Conservation (phyloP, 805 yeast species). For the Cyberlindnera petersonii region DNA sequence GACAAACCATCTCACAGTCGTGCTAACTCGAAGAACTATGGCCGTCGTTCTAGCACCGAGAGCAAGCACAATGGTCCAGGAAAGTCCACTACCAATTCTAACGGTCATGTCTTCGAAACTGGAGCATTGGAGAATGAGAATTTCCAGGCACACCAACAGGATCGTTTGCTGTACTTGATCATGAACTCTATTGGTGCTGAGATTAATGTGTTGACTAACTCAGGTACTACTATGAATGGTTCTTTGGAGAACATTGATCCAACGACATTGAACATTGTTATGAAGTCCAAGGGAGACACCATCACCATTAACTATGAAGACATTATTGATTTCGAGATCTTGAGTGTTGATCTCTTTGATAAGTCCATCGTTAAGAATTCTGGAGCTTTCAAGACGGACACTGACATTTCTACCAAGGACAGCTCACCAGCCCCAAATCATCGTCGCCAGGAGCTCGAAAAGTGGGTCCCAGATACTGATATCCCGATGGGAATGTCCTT, state of each 20-base stretch:
- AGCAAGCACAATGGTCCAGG: slow-evolving; percentile 1
- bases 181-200: slow-evolving; percentile 57
- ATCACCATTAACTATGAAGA: slow-evolving; percentile 31
- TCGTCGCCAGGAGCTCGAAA: slow-evolving; percentile 62
- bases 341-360: slow-evolving; percentile 29
- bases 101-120: slow-evolving; percentile 1
- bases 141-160: slow-evolving; percentile 35
- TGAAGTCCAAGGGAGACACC: slow-evolving; percentile 29
- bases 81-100: slow-evolving; percentile 7
- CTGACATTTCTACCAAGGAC: slow-evolving; percentile 50
- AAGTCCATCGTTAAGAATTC: slow-evolving; percentile 10
- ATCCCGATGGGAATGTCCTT: slow-evolving; percentile 14
- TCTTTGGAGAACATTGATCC: slow-evolving; percentile 53
- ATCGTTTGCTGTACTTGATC: slow-evolving; percentile 51
- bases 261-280: slow-evolving; percentile 33
- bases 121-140: slow-evolving; percentile 22
- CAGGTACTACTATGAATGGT: slow-evolving; percentile 61
- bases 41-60: slow-evolving; percentile 13
- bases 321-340: slow-evolving; percentile 39
- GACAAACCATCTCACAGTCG: slow-evolving; percentile 17
- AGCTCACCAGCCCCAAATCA: slow-evolving; percentile 37
- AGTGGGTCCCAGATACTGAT: slow-evolving; percentile 72
- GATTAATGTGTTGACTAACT: slow-evolving; percentile 53
- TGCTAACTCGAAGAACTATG: slow-evolving; percentile 15
- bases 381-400: slow-evolving; percentile 69